A percentile compares a stretch with the other conserved stretches of the same genome.
These are phyloP conservation scores for Nakazawaea peltata DNA, from an alignment of 805 yeast genomes.

Conservation along the genomic window DNA sequence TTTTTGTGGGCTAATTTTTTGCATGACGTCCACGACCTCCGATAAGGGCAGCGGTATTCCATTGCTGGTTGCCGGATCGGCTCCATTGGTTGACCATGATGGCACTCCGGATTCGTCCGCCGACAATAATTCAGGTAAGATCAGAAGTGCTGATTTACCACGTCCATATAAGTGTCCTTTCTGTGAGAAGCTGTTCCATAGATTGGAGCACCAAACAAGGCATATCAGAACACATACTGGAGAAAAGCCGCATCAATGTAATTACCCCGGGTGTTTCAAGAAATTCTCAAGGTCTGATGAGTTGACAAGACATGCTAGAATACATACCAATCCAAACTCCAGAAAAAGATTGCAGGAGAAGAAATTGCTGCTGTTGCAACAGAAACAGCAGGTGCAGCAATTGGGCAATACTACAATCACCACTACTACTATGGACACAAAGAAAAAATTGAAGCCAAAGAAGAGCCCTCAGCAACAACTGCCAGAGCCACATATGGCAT, in stretches of 20 bases:
- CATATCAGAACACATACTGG: conserved; percentile 93
- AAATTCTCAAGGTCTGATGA: conserved; percentile 78
- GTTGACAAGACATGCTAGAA: conserved; percentile 76
- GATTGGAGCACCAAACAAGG: conserved; percentile 86
- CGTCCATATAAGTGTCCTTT: conserved; percentile 81
- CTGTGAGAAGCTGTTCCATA: conserved; percentile 80
- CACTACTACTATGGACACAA: too few species aligned
- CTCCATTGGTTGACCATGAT: conserved; percentile 1
- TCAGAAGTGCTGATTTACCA: conserved; percentile 16
- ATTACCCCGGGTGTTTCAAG: conserved; percentile 77
- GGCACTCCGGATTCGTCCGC: not conserved
- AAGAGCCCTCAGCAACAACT: not conserved
- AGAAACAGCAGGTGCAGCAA: too few species aligned
- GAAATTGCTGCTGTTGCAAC: conserved; percentile 11
- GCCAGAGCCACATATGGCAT: not conserved
- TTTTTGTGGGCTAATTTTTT: too few species aligned
- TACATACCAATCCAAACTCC: conserved; percentile 55
- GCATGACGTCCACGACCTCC: too few species aligned
- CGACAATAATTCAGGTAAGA: not conserved
- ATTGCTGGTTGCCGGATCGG: too few species aligned
- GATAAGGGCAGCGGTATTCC: too few species aligned
- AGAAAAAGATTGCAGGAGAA: conserved; percentile 23
- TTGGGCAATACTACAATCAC: too few species aligned
- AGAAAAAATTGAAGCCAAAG: too few species aligned
- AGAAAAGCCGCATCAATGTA: conserved; percentile 83